phyloP scores from a whole-genome alignment of 768 basidiomycete genomes.

The Boletellus sp. region DNA sequence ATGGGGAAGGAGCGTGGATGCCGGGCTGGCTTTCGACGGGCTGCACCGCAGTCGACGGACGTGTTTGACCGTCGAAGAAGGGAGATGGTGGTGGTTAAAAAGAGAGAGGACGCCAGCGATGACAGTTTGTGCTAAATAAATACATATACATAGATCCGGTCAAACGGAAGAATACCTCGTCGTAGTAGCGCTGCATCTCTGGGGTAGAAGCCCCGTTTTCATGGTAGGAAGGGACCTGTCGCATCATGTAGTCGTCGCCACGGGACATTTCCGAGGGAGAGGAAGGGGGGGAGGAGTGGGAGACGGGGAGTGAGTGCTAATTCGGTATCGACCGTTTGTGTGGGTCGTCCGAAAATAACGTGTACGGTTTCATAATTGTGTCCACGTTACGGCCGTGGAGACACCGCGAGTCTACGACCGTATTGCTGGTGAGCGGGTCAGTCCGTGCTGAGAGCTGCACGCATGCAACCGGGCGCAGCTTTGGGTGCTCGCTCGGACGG shows the following conservation, averaged over 20 bases:
- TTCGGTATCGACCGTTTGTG: too few relatives aligned
- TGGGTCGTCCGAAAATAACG: too few relatives aligned
- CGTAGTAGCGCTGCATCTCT: constrained; percentile 30
- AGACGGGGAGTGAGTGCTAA: too few relatives aligned
- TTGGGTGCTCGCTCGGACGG: too few relatives aligned
- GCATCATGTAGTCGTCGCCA: constrained; percentile 25
- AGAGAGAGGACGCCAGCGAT: neutral
- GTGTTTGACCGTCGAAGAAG: constrained; percentile 7
- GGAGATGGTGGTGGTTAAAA: constrained; percentile 1
- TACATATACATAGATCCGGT: constrained; percentile 3
- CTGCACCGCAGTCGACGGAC: constrained; percentile 15
- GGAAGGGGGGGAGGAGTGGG: neutral
- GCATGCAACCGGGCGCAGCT: too few relatives aligned
- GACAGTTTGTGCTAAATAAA: constrained; percentile 4
- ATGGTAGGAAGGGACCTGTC: constrained; percentile 20
- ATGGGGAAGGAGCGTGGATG: constrained; percentile 35
- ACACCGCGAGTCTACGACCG: too few relatives aligned
- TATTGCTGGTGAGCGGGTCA: too few relatives aligned
- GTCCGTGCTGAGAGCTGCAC: too few relatives aligned
- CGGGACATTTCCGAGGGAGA: constrained; percentile 17
- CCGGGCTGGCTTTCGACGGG: constrained; percentile 31
- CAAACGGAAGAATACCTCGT: constrained; percentile 18
- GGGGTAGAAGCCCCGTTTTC: constrained; percentile 17
- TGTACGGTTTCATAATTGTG: too few relatives aligned
- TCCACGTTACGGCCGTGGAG: too few relatives aligned